Evolutionary conservation across 192 early-diverging fungal genomes (phyloP), one percentile per base, ranked within the genome.

Genomic region (Chytriomyces hyalinus): DNA sequence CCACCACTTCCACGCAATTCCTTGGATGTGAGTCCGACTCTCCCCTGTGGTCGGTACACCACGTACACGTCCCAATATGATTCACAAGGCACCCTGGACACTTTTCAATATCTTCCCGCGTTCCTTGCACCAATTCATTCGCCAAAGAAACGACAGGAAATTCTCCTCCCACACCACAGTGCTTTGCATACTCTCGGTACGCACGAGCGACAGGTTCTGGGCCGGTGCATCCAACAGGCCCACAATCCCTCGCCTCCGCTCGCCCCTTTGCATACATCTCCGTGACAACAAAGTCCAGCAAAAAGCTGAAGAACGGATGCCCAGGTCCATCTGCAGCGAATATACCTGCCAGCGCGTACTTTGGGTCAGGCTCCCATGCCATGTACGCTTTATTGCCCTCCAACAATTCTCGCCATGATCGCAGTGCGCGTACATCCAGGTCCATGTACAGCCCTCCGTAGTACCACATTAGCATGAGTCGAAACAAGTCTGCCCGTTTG

Each of bases 371-470:
- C 62, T 64, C 62, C 13, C 13, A 64, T 5, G 62, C 62, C 20
- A 64, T 64, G 17, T 24, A 15, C 10, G 62, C 62, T 6, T 17
- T 64, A 26, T 64, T 64, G 3, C 28, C 28, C 17, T 24, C 17
- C 62, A 64, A 15, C 17, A 64, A 26, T 6, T 17, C n/a, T 26
- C 28, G 17, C 62, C 62, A 64, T 3, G 17, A 22, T 0, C 26
- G 62, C 11, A 22, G 17, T 11, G 11, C 11, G 1, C 62, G 13
- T 3, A 64, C 62, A 26, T 64, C 62, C 17, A 64, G 10, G 26
- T 64, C 62, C 62, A 64, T 64, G 5, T 64, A 64, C 28, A 64
- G 26, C 10, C 62, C 62, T 0, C 62, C 62, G 62, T 64, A 64
- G 5, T 64, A 64, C 62, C 62, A 64, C 13, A 64, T 26, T 11